These are phyloP conservation scores for Cytospora mali DNA, from an alignment of 2,329 filamentous ascomycete species.

Conservation along the genomic window DNA sequence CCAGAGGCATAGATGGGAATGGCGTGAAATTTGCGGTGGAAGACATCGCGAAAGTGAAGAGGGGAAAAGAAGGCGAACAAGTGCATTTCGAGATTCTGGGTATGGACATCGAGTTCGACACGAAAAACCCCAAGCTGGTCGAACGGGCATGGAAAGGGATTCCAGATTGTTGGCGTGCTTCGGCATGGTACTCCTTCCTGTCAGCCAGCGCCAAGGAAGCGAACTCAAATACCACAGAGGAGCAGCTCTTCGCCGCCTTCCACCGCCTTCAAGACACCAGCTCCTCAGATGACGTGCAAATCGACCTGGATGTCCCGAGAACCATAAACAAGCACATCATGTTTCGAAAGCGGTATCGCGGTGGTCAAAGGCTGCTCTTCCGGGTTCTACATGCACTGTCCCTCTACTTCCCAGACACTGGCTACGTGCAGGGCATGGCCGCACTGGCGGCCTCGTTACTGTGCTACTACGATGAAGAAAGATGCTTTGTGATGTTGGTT, in stretches of 20 bases:
- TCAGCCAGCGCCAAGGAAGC: slow-evolving; percentile 71
- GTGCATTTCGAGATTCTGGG: slow-evolving; percentile 60
- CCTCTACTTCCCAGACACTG: slow-evolving; percentile 85
- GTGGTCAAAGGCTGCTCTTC: slow-evolving; percentile 89
- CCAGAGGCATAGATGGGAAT: slow-evolving; percentile 52
- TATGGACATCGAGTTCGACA: slow-evolving; percentile 77
- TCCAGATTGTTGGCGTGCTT: slow-evolving; percentile 89
- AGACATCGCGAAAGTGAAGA: slow-evolving; percentile 50
- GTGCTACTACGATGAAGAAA: slow-evolving; percentile 96
- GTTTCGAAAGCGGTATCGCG: slow-evolving; percentile 89
- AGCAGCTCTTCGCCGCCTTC: slow-evolving; percentile 72
- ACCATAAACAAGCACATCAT: slow-evolving; percentile 97
- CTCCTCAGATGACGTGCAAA: slow-evolving; percentile 92
- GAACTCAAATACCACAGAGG: slow-evolving; percentile 65
- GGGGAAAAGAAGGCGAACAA: slow-evolving; percentile 68
- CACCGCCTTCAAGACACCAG: slow-evolving; percentile 71
- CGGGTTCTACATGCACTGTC: slow-evolving; percentile 90
- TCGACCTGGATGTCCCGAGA: slow-evolving; percentile 93
- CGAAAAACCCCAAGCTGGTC: slow-evolving; percentile 79
- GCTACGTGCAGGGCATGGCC: slow-evolving; percentile 98
- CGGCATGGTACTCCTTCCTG: slow-evolving; percentile 94
- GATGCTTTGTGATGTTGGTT: slow-evolving; percentile 94
- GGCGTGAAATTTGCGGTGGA: slow-evolving; percentile 78
- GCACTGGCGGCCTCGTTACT: slow-evolving; percentile 88
- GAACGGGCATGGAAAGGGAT: slow-evolving; percentile 98